Evolutionary conservation across 495 filamentous ascomycete species (phyloP).

Genomic region (Podospora australis): DNA sequence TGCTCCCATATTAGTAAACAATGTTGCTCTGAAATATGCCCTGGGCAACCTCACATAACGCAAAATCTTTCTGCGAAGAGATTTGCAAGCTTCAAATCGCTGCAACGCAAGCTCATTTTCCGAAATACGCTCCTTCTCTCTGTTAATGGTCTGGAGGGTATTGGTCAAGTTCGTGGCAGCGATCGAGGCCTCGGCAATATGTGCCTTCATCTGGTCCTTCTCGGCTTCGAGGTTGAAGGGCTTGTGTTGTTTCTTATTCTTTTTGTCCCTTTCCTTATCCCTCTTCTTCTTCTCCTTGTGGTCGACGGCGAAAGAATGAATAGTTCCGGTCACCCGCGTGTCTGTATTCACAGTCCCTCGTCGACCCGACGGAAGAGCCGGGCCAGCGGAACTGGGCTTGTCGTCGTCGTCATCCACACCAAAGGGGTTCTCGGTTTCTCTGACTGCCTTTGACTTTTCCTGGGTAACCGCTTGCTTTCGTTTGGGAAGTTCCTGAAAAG

Average conservation of each 20-base stretch:
- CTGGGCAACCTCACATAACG: constrained; percentile 56
- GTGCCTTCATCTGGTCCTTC: constrained; percentile 72
- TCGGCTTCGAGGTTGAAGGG: constrained; percentile 82
- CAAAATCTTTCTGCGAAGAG: constrained; percentile 72
- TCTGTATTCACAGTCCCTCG: constrained; percentile 20
- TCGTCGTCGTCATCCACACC: constrained; percentile 57
- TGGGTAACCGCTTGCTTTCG: constrained; percentile 55
- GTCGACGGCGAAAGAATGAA: constrained; percentile 30
- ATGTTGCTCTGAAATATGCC: background rate
- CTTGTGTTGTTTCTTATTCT: constrained; percentile 47
- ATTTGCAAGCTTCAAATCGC: constrained; percentile 81
- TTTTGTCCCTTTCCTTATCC: constrained; percentile 43
- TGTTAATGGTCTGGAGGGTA: constrained; percentile 81
- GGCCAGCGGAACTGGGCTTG: background rate
- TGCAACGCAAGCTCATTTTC: constrained; percentile 70
- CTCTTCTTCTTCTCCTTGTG: constrained; percentile 43
- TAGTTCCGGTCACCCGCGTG: constrained; percentile 16
- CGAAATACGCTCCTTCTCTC: constrained; percentile 80
- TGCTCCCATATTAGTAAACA: constrained; percentile 15
- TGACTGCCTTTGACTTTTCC: constrained; percentile 71
- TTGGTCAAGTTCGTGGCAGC: constrained; percentile 89
- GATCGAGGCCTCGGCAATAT: constrained; percentile 78
- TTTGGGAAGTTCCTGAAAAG: constrained; percentile 46
- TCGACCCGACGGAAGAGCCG: constrained; percentile 23
- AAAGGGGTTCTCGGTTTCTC: constrained; percentile 63